A percentile compares a stretch with the other conserved stretches of the same genome.
These are phyloP conservation scores for Amaranthus palmeri DNA, from an alignment of 148 eudicot genomes.

Conservation along the genomic window DNA sequence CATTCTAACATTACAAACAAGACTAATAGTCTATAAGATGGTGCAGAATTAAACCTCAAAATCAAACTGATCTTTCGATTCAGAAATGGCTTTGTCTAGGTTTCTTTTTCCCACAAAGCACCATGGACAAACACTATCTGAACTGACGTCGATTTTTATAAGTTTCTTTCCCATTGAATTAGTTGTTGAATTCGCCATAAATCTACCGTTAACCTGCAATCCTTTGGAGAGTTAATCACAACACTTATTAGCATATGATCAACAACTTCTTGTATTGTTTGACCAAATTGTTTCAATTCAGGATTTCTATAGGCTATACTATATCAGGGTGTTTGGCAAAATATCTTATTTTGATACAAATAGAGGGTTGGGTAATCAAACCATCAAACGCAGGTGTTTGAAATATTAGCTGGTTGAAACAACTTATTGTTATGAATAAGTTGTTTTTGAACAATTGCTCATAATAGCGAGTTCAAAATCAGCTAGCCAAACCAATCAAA, in stretches of 20 bases:
- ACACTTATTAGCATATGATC: not conserved
- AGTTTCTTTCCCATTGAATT: constrained; percentile 50
- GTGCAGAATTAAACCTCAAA: constrained; percentile 57
- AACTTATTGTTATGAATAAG: too few relatives aligned
- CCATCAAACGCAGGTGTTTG: too few relatives aligned
- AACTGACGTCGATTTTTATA: constrained; percentile 56
- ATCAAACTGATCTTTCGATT: constrained; percentile 50
- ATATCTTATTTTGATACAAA: too few relatives aligned
- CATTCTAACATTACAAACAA: too few relatives aligned
- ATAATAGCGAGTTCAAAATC: too few relatives aligned
- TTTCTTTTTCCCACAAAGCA: constrained; percentile 91
- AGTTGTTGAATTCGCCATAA: constrained; percentile 48
- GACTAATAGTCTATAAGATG: not conserved
- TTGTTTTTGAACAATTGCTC: too few relatives aligned
- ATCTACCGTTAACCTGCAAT: constrained; percentile 18
- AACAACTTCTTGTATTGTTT: not conserved
- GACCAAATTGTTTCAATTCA: not conserved
- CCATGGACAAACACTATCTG: constrained; percentile 97
- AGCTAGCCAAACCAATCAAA: too few relatives aligned
- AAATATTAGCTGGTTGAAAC: too few relatives aligned
- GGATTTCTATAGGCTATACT: not conserved
- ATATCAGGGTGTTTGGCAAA: too few relatives aligned
- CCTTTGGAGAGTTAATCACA: not conserved
- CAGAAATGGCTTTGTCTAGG: constrained; percentile 76
- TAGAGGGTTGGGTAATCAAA: too few relatives aligned